phyloP scores from a whole-genome alignment of 163 green algal species.

The Chlamydomonas reinhardtii region DNA sequence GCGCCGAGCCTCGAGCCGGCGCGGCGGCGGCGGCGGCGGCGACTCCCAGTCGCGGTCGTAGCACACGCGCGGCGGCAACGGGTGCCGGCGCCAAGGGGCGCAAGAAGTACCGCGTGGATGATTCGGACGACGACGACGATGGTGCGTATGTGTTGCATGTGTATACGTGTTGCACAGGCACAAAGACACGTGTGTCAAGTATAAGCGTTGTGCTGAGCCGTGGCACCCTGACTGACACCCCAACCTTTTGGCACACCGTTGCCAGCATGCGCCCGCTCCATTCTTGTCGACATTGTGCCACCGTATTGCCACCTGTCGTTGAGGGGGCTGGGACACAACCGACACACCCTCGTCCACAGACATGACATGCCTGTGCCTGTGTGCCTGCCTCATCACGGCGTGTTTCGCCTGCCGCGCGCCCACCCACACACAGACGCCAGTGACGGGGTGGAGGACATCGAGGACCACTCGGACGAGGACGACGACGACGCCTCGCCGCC shows the following conservation, averaged over 20 bases:
- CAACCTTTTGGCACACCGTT: no score
- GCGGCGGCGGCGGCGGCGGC: neutral
- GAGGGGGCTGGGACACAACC: no score
- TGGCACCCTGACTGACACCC: no score
- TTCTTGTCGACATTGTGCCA: no score
- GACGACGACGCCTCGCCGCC: neutral
- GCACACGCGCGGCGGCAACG: neutral
- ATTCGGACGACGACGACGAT: slow-evolving; percentile 30
- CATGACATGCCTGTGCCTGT: no score
- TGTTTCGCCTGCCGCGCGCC: neutral
- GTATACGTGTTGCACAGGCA: neutral
- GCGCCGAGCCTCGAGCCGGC: neutral
- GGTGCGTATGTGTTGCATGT: neutral
- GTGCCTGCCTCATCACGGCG: no score
- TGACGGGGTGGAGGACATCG: slow-evolving; percentile 1
- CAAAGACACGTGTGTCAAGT: no score
- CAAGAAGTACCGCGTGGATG: slow-evolving; percentile 31
- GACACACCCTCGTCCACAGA: no score
- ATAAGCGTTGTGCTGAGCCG: no score
- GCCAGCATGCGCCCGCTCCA: no score
- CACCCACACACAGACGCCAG: neutral
- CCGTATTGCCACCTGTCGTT: no score
- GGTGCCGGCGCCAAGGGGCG: neutral
- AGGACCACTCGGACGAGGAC: slow-evolving; percentile 4
- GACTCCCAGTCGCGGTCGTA: neutral